Evolutionary conservation across 1,284 basidiomycete species (phyloP).

Genomic region (Melampsora abietis-canadensis): DNA sequence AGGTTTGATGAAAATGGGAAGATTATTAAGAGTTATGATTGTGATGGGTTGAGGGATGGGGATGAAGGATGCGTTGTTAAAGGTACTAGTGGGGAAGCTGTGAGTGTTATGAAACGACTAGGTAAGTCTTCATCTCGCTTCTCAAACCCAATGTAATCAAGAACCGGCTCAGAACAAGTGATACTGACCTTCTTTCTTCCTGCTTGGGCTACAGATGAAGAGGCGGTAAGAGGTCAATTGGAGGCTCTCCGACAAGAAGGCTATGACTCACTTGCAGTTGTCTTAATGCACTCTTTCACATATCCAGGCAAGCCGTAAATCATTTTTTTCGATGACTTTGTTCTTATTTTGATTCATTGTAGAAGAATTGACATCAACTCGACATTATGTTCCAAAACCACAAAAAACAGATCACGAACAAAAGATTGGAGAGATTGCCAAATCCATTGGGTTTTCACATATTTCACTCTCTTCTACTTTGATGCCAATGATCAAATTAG

Average conservation of each 20-base stretch:
- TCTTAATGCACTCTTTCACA: constrained; percentile 87
- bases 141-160: too few relatives aligned
- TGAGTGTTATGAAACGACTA: constrained; percentile 74
- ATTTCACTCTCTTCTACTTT: constrained; percentile 83
- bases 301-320: constrained; percentile 59
- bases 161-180: too few relatives aligned
- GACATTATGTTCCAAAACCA: neutral
- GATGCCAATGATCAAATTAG: constrained; percentile 91
- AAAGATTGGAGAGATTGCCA: constrained; percentile 69
- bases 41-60: constrained; percentile 53
- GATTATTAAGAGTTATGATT: constrained; percentile 68
- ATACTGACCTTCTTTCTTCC: constrained; percentile 46
- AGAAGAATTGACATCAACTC: neutral
- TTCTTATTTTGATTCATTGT: neutral
- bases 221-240: constrained; percentile 59
- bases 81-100: constrained; percentile 86
- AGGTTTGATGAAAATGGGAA: constrained; percentile 69
- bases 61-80: constrained; percentile 60
- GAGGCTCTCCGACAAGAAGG: constrained; percentile 69
- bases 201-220: constrained; percentile 45
- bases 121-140: constrained; percentile 55
- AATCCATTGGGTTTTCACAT: constrained; percentile 75
- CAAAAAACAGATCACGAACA: constrained; percentile 61
- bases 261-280: constrained; percentile 77
- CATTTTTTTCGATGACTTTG: neutral